Evolutionary conservation across 192 early-diverging fungal genomes (phyloP).

Genomic region (Spizellomyces sp.): DNA sequence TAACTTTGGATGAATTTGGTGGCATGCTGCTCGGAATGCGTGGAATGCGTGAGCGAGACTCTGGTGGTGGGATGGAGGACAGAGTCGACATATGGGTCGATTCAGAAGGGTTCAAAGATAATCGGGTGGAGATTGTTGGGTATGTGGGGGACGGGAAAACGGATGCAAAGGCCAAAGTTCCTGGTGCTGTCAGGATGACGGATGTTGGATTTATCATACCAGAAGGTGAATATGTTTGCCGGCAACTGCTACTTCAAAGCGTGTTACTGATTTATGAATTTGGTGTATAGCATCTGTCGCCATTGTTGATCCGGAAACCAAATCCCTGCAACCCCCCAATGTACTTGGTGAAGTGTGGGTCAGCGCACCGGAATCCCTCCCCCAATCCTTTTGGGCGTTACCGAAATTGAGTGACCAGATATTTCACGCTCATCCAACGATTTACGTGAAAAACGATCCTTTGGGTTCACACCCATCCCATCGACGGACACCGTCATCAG

Average conservation of each 20-base stretch:
- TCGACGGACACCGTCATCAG: background rate
- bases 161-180: background rate
- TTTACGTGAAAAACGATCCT: slow-evolving; percentile 27
- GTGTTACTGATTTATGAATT: background rate
- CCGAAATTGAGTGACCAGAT: slow-evolving; percentile 74
- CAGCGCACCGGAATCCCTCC: slow-evolving; percentile 65
- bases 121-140: slow-evolving; percentile 5
- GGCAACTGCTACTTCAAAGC: background rate
- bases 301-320: slow-evolving; percentile 82
- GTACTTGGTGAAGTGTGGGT: slow-evolving; percentile 88
- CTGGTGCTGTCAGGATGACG: background rate
- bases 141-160: background rate
- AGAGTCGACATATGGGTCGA: slow-evolving; percentile 72
- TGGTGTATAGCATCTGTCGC: slow-evolving; percentile 48
- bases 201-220: slow-evolving; percentile 29
- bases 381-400: slow-evolving; percentile 77
- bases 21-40: slow-evolving; percentile 5
- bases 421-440: slow-evolving; percentile 66
- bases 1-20: slow-evolving; percentile 28
- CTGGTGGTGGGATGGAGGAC: slow-evolving; percentile 17
- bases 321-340: slow-evolving; percentile 70
- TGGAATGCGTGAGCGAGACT: background rate
- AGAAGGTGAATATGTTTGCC: background rate
- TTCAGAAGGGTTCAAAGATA: slow-evolving; percentile 55
- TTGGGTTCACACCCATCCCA: background rate